Evolutionary conservation across 768 basidiomycete species (phyloP), one percentile per base, ranked within the genome.

Genomic region (Mycena sanguinolenta): DNA sequence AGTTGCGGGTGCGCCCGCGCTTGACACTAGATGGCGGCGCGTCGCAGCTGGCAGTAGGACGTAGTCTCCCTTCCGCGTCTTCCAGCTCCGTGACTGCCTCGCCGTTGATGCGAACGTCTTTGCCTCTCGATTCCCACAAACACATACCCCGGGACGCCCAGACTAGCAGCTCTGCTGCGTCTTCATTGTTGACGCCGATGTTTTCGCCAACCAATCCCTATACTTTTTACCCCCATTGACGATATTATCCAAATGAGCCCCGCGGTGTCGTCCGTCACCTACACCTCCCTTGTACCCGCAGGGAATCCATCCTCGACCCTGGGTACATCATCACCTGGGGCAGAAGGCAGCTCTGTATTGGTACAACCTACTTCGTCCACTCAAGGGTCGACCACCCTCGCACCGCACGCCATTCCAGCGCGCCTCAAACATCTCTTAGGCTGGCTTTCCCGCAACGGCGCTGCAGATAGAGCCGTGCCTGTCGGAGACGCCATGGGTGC

Each of bases 1-100:
- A 58, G 57, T 19, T 58, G 36, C n/a, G 57, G 9, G 57, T 58
- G 38, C 57, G 57, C 57, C 57, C 57, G 13, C 57, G 57, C 23
- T n/a, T 58, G 36, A 58, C 57, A 13, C 7, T 39, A 23, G 57
- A 58, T 58, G 57, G 57, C 5, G 57, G 57, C 23, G 36, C 36
- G 7, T 58, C 57, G 38, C 10, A 39, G 38, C 38, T 58, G 16
- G 23, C 49, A 7, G 49, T 50, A 8, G 21, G 39, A 17, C 39
- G 16, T 39, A 39, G 39, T 14, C 36, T 39, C 39, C 9, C 13
- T 16, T 16, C n/a, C n/a, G n/a, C n/a, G n/a, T n/a, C n/a, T n/a
- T n/a, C n/a, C n/a, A n/a, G 25, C 12, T 16, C 28, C 3, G 16
- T 3, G 16, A 13, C 25, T 19, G 16, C 23, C 16, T 27, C 52